Base-by-base conservation (phyloP, 192 early-diverging fungal species). In the Dissophora globulifera region DNA sequence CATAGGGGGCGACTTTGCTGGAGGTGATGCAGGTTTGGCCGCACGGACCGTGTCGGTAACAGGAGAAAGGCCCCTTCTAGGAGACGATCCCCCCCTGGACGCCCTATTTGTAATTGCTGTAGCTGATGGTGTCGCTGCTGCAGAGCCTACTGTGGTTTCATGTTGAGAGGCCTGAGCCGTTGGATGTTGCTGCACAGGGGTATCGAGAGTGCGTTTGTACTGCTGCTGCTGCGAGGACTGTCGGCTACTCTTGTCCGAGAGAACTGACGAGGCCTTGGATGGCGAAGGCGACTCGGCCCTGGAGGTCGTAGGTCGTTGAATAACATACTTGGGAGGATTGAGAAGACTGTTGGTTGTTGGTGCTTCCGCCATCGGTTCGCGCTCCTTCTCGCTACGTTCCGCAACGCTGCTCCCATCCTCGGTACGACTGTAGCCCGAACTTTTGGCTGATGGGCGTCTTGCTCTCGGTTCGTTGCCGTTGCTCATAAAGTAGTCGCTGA, bases 261-360 rank as follows among this genome's bases (percentile, higher is more conserved):
- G 27, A 4, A 66, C 38, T 11, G 70, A 75, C 1, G 70, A 75
- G 9, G 70, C 32, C 35, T 50, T 16, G 1, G 69, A 72, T 12
- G 69, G 60, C 7, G 69, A 64, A 10, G 69, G 69, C 16, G 70
- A 65, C 16, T 62, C 60, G 15, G 62, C 55, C 23, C 54, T 33
- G 4, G 62, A 65, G 5, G 54, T 31, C 27, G 47, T 63, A 2
- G 70, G 70, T n/a, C 51, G 62, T 16, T 50, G 49, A 13, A 75
- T 75, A 12, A 75, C 56, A 38, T 46, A 75, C 13, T 59, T 63
- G 7, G 70, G 57, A 20, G 70, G 70, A 30, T 19, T 52, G 23
- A 60, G 62, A n/a, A 65, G 56, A 59, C 60, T 57, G 50, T 65
- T 50, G 19, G 12, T 22, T 40, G 46, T 68, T 45, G 64, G 27